These are phyloP conservation scores for Evernia prunastri DNA, from an alignment of 495 filamentous ascomycete species.

Conservation along the genomic window DNA sequence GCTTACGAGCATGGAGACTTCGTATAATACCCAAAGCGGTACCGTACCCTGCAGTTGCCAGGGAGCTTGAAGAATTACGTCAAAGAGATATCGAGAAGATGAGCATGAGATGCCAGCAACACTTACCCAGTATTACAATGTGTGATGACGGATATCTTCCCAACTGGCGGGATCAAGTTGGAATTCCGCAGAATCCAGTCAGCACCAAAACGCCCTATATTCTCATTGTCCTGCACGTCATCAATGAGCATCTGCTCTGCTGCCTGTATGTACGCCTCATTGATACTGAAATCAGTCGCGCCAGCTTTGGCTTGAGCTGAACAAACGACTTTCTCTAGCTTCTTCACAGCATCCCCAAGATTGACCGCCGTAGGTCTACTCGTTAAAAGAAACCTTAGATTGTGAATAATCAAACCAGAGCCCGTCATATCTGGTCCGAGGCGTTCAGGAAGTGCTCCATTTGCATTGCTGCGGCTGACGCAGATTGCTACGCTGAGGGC, in stretches of 20 bases:
- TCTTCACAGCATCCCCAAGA: slow-evolving; percentile 77
- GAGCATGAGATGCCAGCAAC: slow-evolving; percentile 9
- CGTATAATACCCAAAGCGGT: slow-evolving; percentile 93
- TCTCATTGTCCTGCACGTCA: slow-evolving; percentile 78
- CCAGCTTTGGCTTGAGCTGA: slow-evolving; percentile 33
- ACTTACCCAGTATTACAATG: slow-evolving; percentile 93
- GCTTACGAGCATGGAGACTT: slow-evolving; percentile 57
- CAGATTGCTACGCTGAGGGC: slow-evolving; percentile 80
- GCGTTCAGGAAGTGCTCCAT: slow-evolving; percentile 21
- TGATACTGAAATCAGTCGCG: slow-evolving; percentile 43
- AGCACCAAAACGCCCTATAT: slow-evolving; percentile 75
- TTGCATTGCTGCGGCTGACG: slow-evolving; percentile 35
- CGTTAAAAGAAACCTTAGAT: slow-evolving; percentile 73
- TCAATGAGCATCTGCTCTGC: slow-evolving; percentile 84
- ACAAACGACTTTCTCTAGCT: slow-evolving; percentile 57
- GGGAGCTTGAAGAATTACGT: slow-evolving; percentile 50
- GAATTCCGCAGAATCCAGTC: slow-evolving; percentile 63
- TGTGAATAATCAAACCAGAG: slow-evolving; percentile 60
- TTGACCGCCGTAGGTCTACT: slow-evolving; percentile 94
- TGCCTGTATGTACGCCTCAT: slow-evolving; percentile 60
- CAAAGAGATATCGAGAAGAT: slow-evolving; percentile 16
- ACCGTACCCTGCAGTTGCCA: slow-evolving; percentile 93
- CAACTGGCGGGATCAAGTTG: slow-evolving; percentile 31
- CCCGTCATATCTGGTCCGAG: slow-evolving; percentile 32
- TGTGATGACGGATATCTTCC: slow-evolving; percentile 67